Evolutionary conservation across 768 basidiomycete species (phyloP).

Genomic region (Austroboletus festivus): DNA sequence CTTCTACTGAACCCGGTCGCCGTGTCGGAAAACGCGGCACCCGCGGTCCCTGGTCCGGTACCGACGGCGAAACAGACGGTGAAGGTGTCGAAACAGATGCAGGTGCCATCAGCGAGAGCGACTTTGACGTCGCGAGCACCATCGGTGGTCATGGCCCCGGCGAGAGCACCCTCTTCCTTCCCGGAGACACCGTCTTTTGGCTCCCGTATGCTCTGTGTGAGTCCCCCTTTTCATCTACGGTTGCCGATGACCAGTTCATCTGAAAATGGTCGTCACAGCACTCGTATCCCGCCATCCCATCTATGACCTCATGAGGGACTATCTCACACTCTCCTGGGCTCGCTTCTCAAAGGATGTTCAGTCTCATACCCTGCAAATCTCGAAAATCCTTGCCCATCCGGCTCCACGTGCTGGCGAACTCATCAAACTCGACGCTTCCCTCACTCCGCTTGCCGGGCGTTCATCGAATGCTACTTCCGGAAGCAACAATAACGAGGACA

Average conservation of each 20-base stretch:
- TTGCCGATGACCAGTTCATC: constrained; percentile 8
- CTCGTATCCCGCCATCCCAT: constrained; percentile 91
- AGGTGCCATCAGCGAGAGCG: constrained; percentile 80
- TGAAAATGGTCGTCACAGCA: constrained; percentile 44
- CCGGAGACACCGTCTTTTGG: constrained; percentile 92
- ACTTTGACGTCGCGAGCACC: constrained; percentile 79
- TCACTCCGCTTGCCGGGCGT: constrained; percentile 43
- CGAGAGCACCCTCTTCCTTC: constrained; percentile 84
- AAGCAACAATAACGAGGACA: constrained; percentile 32
- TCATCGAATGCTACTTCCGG: constrained; percentile 41
- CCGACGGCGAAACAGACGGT: constrained; percentile 68
- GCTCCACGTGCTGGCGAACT: constrained; percentile 85
- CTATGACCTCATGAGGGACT: constrained; percentile 94
- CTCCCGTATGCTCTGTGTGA: constrained; percentile 87
- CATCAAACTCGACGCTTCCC: constrained; percentile 81
- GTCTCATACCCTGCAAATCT: constrained; percentile 86
- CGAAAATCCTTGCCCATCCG: constrained; percentile 83
- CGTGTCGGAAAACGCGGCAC: constrained; percentile 60
- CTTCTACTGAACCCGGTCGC: constrained; percentile 47
- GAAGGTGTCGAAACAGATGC: constrained; percentile 70
- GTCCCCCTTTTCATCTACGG: constrained; percentile 29
- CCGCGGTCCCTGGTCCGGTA: constrained; percentile 69
- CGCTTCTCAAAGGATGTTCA: constrained; percentile 93
- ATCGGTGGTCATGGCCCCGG: constrained; percentile 73
- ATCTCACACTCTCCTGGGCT: constrained; percentile 93